Conservation (phyloP, 129 eudicot species). For the Apium graveolens region DNA sequence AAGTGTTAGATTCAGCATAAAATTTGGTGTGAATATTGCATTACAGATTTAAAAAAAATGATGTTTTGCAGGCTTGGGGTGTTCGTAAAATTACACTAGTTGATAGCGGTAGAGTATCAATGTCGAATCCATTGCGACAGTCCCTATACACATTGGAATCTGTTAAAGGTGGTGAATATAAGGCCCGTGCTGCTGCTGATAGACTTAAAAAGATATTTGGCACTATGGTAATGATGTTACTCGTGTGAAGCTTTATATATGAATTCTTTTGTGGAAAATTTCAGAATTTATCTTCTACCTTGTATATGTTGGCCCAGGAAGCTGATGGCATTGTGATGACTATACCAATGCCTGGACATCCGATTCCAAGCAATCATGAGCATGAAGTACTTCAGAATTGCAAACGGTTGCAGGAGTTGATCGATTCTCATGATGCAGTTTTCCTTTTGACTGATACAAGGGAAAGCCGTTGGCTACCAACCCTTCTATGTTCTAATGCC, state of each 20-base stretch:
- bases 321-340: too few relatives aligned
- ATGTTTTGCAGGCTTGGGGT: conserved; percentile 78
- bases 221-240: conserved; percentile 14
- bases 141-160: conserved; percentile 72
- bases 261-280: not conserved
- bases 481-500: too few relatives aligned
- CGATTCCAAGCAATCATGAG: too few relatives aligned
- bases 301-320: too few relatives aligned
- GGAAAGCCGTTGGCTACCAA: too few relatives aligned
- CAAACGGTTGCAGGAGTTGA: too few relatives aligned
- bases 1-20: conserved; percentile 18
- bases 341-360: too few relatives aligned
- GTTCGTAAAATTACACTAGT: conserved; percentile 72
- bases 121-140: conserved; percentile 92
- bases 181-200: conserved; percentile 68
- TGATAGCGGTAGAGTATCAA: conserved; percentile 84
- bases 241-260: not conserved
- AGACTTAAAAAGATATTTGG: conserved; percentile 50
- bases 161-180: conserved; percentile 67
- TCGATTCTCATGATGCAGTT: too few relatives aligned
- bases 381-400: too few relatives aligned
- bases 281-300: too few relatives aligned
- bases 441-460: too few relatives aligned
- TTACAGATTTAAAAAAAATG: not conserved
- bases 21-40: not conserved